Conservation (phyloP, 1,284 basidiomycete genomes). For the Austropuccinia psidii region DNA sequence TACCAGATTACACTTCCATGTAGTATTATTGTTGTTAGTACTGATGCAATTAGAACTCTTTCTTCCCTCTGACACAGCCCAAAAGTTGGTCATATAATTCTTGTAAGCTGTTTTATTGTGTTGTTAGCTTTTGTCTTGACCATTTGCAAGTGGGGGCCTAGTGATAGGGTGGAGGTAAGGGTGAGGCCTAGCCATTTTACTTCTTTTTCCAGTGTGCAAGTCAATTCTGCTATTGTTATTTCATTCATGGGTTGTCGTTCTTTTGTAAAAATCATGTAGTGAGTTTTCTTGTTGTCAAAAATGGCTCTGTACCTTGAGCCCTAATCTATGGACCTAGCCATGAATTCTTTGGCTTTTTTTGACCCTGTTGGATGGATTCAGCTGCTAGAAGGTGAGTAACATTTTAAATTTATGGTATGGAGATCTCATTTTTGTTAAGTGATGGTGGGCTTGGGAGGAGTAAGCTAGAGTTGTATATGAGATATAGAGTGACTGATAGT, state of each 20-base stretch:
- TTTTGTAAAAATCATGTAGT: background rate
- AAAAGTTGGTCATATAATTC: background rate
- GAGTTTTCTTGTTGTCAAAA: conserved; percentile 12
- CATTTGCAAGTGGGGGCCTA: background rate
- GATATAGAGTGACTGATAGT: background rate
- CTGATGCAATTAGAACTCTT: background rate
- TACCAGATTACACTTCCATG: conserved; percentile 19
- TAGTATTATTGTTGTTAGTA: background rate
- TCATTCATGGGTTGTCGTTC: background rate
- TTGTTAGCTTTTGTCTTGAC: background rate
- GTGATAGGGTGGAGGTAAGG: background rate
- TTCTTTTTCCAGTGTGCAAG: background rate
- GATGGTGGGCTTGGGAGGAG: background rate
- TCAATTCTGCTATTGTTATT: background rate
- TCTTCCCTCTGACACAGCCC: background rate
- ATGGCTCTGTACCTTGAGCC: background rate
- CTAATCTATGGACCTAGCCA: background rate
- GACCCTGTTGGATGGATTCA: too few relatives aligned
- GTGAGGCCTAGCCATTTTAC: background rate
- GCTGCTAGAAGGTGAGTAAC: conserved; percentile 2
- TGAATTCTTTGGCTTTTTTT: background rate
- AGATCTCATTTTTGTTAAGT: background rate
- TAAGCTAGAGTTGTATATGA: background rate
- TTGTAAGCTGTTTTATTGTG: background rate
- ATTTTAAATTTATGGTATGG: conserved; percentile 13